Conservation (phyloP, 768 basidiomycete species). For the Pisolithus marmoratus region DNA sequence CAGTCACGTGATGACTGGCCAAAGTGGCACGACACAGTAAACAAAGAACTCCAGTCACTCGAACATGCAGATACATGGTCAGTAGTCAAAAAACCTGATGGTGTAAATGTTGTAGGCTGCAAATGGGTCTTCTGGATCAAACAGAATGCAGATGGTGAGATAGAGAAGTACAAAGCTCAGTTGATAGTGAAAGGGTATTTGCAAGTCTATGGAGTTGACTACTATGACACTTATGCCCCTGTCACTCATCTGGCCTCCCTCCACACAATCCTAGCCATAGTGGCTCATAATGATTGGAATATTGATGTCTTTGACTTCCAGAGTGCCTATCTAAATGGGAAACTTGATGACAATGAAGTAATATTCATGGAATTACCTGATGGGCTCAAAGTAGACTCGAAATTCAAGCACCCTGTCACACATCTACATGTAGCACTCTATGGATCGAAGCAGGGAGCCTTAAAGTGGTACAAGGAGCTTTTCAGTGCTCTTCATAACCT, state of each 20-base stretch:
- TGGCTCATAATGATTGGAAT: constrained; percentile 21
- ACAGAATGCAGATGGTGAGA: neutral
- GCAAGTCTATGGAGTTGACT: neutral
- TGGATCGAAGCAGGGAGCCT: neutral
- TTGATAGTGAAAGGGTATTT: constrained; percentile 33
- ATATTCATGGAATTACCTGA: constrained; percentile 33
- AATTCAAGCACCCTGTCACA: neutral
- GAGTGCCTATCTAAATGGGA: constrained; percentile 36
- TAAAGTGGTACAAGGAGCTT: neutral
- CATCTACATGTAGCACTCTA: neutral
- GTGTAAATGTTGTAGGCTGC: neutral
- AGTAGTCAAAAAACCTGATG: constrained; percentile 1
- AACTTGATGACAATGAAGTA: constrained; percentile 26
- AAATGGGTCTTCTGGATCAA: constrained; percentile 5
- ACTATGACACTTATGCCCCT: neutral
- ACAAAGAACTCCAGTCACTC: constrained; percentile 3
- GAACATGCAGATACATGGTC: constrained; percentile 4
- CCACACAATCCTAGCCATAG: neutral
- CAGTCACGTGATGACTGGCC: neutral
- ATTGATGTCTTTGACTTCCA: constrained; percentile 8
- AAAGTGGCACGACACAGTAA: constrained; percentile 1
- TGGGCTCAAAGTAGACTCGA: neutral
- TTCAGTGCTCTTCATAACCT: neutral
- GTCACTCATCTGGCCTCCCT: constrained; percentile 1
- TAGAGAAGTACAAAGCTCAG: constrained; percentile 27